A percentile compares a stretch with the other conserved stretches of the same genome.
Evolutionary conservation across 306 rosid genomes (phyloP).

Genomic region (Ceratonia siliqua): DNA sequence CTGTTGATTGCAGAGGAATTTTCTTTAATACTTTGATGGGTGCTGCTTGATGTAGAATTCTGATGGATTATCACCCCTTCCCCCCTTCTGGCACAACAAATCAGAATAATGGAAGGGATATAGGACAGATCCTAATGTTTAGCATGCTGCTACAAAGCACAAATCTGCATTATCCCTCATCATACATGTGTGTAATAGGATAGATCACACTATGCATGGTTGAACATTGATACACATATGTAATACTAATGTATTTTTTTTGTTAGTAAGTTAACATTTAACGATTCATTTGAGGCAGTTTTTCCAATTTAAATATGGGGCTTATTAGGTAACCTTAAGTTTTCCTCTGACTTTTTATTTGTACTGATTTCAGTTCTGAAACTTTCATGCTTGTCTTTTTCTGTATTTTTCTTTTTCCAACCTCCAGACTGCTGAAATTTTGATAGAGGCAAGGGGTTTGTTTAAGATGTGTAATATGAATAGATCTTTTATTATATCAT

Average conservation of each 20-base stretch:
- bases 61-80: background rate
- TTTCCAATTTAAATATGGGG: background rate
- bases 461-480: background rate
- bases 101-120: background rate
- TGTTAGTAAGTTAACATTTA: slow-evolving; percentile 7
- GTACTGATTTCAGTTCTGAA: slow-evolving; percentile 10
- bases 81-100: background rate
- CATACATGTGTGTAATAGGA: background rate
- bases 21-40: background rate
- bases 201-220: background rate
- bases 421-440: background rate
- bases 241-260: background rate
- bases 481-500: slow-evolving; percentile 8
- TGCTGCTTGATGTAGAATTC: slow-evolving; percentile 21
- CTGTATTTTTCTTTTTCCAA: background rate
- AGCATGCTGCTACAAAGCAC: background rate
- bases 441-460: background rate
- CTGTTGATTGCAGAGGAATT: background rate
- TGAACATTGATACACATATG: slow-evolving; percentile 5
- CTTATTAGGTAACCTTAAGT: background rate
- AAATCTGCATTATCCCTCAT: background rate
- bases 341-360: background rate
- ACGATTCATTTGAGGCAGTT: background rate
- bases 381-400: background rate
- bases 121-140: slow-evolving; percentile 6